Conservation (phyloP, 2,329 filamentous ascomycete species). For the Neonectria sp. region DNA sequence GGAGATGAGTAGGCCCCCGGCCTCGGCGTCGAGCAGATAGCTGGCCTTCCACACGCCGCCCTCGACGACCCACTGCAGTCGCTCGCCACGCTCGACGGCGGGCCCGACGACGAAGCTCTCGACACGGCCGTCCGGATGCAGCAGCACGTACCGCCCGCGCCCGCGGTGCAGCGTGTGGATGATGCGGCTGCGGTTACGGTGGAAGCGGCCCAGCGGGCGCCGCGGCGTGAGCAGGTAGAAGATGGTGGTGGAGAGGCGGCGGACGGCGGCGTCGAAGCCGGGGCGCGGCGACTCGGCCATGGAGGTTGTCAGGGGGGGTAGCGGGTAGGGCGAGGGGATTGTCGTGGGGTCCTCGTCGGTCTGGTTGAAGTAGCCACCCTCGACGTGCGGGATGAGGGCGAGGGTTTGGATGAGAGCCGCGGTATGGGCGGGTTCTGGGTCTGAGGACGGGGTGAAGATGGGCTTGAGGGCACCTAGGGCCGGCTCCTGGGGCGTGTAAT, state of each 20-base stretch:
- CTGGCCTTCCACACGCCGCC: conserved; percentile 78
- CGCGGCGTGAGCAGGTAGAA: conserved; percentile 74
- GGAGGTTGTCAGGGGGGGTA: conserved; percentile 51
- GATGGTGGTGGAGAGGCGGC: conserved; percentile 73
- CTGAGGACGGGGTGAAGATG: conserved; percentile 50
- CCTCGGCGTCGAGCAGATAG: conserved; percentile 62
- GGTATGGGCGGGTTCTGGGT: conserved; percentile 36
- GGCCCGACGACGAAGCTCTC: conserved; percentile 76
- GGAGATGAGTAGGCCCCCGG: conserved; percentile 72
- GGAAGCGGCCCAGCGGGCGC: conserved; percentile 71
- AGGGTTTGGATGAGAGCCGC: conserved; percentile 56
- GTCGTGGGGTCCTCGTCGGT: conserved; percentile 69
- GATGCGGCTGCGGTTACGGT: conserved; percentile 73
- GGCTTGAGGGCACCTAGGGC: conserved; percentile 42
- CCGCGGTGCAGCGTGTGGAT: conserved; percentile 77
- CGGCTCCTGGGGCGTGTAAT: conserved; percentile 29
- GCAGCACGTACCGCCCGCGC: conserved; percentile 74
- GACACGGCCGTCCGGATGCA: conserved; percentile 71
- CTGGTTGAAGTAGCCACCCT: conserved; percentile 76
- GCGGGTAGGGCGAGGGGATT: conserved; percentile 65
- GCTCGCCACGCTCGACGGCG: conserved; percentile 71
- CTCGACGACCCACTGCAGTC: conserved; percentile 78
- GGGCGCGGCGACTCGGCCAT: conserved; percentile 52
- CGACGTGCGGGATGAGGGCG: conserved; percentile 68
- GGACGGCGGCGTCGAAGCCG: conserved; percentile 56